Conservation (phyloP, 441 rosid species). For the Populus hybrid region DNA sequence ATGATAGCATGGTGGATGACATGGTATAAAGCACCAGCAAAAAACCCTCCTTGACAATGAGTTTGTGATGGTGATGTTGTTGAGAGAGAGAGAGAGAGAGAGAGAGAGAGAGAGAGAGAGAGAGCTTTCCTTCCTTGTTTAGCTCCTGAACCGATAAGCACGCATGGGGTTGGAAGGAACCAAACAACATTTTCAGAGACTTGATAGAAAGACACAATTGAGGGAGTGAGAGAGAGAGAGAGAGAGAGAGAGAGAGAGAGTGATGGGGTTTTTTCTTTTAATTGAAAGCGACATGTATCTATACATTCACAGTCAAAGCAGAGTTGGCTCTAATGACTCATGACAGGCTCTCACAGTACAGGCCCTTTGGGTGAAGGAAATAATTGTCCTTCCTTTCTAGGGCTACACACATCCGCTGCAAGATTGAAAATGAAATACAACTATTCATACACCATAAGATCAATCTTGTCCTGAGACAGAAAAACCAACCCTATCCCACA, state of each 20-base stretch:
- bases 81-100: neutral
- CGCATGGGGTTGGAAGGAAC: slow-evolving; percentile 38
- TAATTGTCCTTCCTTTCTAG: slow-evolving; percentile 31
- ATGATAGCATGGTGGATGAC: slow-evolving; percentile 5
- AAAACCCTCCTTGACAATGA: neutral
- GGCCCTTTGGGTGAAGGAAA: slow-evolving; percentile 13
- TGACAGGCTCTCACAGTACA: slow-evolving; percentile 22
- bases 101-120: slow-evolving; percentile 14
- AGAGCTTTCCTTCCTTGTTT: neutral
- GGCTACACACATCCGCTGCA: slow-evolving; percentile 30
- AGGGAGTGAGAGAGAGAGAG: neutral
- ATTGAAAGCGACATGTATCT: slow-evolving; percentile 51
- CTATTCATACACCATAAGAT: too few species aligned
- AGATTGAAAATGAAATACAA: neutral
- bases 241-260: slow-evolving; percentile 17
- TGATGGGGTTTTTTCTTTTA: slow-evolving; percentile 34
- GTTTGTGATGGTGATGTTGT: neutral
- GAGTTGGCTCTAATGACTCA: slow-evolving; percentile 8
- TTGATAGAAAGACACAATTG: slow-evolving; percentile 1
- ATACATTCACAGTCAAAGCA: slow-evolving; percentile 31
- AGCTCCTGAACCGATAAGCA: slow-evolving; percentile 46
- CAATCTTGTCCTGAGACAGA: neutral
- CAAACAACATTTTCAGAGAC: slow-evolving; percentile 25
- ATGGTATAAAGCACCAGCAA: neutral
- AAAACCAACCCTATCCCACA: slow-evolving; percentile 16